Conservation (phyloP, 495 filamentous ascomycete genomes). For the Darksidea phi region DNA sequence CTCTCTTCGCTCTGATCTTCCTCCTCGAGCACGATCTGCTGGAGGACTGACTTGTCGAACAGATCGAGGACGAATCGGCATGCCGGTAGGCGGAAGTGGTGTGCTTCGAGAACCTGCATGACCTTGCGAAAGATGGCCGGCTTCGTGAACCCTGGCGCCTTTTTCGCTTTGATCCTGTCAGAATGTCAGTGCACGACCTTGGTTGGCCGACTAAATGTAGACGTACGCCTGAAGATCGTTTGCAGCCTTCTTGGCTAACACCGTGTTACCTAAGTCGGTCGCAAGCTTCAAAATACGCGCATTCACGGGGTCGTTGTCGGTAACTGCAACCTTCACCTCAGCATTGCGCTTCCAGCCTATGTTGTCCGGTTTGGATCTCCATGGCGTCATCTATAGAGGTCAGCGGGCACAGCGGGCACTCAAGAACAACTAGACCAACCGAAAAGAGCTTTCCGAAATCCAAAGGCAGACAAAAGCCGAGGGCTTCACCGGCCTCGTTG, state of each 20-base stretch:
- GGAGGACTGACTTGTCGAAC: slow-evolving; percentile 85
- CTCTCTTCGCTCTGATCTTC: slow-evolving; percentile 44
- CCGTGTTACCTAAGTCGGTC: slow-evolving; percentile 84
- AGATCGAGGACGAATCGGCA: slow-evolving; percentile 87
- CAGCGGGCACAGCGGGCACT: not conserved
- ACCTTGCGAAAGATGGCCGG: slow-evolving; percentile 77
- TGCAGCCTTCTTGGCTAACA: slow-evolving; percentile 74
- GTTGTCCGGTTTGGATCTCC: slow-evolving; percentile 27
- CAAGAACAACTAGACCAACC: slow-evolving; percentile 42
- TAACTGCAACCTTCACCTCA: slow-evolving; percentile 41
- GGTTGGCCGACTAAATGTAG: not conserved
- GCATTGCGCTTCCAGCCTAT: slow-evolving; percentile 41
- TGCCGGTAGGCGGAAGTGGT: slow-evolving; percentile 81
- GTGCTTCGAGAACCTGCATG: slow-evolving; percentile 80
- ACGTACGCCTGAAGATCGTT: slow-evolving; percentile 64
- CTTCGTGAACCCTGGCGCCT: slow-evolving; percentile 69
- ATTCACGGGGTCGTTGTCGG: slow-evolving; percentile 65
- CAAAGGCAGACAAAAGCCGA: slow-evolving; percentile 82
- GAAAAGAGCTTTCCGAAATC: slow-evolving; percentile 77
- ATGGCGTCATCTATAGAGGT: slow-evolving; percentile 40
- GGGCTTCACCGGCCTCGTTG: slow-evolving; percentile 73
- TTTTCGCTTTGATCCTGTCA: slow-evolving; percentile 63
- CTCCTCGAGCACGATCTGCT: slow-evolving; percentile 72
- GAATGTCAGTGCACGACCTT: slow-evolving; percentile 8
- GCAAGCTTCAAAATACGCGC: slow-evolving; percentile 74